These are phyloP conservation scores for Dissophora ornata DNA, from an alignment of 192 early-diverging fungal species.

Conservation along the genomic window DNA sequence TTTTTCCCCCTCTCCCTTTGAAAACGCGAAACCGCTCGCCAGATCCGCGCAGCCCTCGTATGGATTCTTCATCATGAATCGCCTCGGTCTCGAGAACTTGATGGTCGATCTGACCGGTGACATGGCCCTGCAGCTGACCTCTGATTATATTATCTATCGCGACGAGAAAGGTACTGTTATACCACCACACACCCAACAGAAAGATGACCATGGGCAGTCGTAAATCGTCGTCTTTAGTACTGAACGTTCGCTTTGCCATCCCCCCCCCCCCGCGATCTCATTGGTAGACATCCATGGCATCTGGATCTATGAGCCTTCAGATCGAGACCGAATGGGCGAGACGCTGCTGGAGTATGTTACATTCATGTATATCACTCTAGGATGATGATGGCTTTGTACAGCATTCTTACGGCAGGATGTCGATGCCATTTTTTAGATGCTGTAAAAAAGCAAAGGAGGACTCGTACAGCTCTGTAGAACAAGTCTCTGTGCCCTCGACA, in stretches of 20 bases:
- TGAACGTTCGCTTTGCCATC: too few relatives aligned
- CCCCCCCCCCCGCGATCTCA: too few relatives aligned
- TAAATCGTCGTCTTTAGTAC: too few relatives aligned
- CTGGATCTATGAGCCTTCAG: slow-evolving; percentile 81
- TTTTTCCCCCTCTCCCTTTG: background rate
- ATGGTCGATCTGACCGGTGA: slow-evolving; percentile 71
- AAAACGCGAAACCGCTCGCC: too few relatives aligned
- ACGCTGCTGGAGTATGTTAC: slow-evolving; percentile 58
- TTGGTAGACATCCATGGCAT: slow-evolving; percentile 70
- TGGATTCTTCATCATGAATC: slow-evolving; percentile 90
- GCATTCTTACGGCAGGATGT: background rate
- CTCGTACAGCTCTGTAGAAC: background rate
- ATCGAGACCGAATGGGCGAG: slow-evolving; percentile 70
- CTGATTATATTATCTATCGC: slow-evolving; percentile 90
- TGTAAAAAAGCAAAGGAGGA: slow-evolving; percentile 40
- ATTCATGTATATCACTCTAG: background rate
- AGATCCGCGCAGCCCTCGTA: slow-evolving; percentile 70
- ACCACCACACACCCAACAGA: too few relatives aligned
- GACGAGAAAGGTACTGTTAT: slow-evolving; percentile 67
- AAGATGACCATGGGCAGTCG: too few relatives aligned
- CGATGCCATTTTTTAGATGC: slow-evolving; percentile 11
- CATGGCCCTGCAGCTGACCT: slow-evolving; percentile 83
- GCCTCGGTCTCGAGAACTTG: slow-evolving; percentile 86
- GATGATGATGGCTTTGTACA: background rate
- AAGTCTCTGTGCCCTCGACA: background rate